Conservation (phyloP, 169 alveolate genomes). For the Cryptosporidium baileyi region DNA sequence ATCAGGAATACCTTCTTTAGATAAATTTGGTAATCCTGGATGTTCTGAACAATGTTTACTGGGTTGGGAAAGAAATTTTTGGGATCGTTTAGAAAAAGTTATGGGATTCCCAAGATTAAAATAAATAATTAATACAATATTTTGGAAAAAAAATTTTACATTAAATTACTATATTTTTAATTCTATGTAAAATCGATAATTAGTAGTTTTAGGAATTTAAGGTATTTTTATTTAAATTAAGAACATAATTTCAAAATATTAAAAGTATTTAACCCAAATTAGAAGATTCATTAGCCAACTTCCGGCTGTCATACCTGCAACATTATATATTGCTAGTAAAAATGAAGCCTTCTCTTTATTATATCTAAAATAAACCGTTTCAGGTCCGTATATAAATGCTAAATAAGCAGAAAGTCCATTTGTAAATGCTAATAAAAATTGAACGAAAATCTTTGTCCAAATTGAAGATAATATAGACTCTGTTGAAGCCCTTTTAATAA, state of each 20-base stretch:
- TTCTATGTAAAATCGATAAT: neutral
- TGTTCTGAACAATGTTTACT: slow-evolving; percentile 38
- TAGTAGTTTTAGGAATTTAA: neutral
- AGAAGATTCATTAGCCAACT: slow-evolving; percentile 68
- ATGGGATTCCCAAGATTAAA: slow-evolving; percentile 61
- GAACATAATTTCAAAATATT: no score
- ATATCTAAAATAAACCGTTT: slow-evolving; percentile 43
- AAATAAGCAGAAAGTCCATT: slow-evolving; percentile 57
- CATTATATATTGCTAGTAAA: slow-evolving; percentile 49
- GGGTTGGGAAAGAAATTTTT: slow-evolving; percentile 63
- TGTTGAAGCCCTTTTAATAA: slow-evolving; percentile 11
- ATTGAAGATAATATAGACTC: slow-evolving; percentile 17
- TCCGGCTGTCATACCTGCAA: slow-evolving; percentile 70
- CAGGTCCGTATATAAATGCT: slow-evolving; percentile 68
- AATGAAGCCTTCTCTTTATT: slow-evolving; percentile 65
- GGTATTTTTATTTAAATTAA: neutral
- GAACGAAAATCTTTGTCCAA: slow-evolving; percentile 26
- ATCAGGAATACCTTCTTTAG: slow-evolving; percentile 47
- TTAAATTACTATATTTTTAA: neutral
- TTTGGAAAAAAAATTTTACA: neutral
- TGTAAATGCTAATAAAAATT: slow-evolving; percentile 50
- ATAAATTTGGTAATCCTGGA: slow-evolving; percentile 62
- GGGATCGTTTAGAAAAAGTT: slow-evolving; percentile 67
- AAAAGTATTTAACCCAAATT: slow-evolving; percentile 48
- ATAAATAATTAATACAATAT: neutral